phyloP scores from a whole-genome alignment of 2,329 filamentous ascomycete genomes.

The Neofusicoccum ribis region DNA sequence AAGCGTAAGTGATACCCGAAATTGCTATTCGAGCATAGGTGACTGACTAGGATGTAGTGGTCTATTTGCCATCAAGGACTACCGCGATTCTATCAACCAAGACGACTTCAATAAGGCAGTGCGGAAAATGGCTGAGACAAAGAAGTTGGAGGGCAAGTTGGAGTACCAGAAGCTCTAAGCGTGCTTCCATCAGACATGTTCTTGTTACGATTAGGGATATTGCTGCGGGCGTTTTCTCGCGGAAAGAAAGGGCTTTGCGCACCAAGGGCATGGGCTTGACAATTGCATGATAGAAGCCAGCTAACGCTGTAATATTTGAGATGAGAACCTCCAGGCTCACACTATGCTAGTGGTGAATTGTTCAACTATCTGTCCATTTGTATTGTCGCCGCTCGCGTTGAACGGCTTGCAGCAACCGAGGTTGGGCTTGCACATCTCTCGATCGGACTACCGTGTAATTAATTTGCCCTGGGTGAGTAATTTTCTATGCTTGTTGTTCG shows the following conservation, averaged over 20 bases:
- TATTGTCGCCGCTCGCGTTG: too few species aligned
- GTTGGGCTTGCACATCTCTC: not conserved
- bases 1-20: constrained; percentile 75
- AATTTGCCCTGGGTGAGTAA: too few species aligned
- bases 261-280: constrained; percentile 7
- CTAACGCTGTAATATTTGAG: constrained; percentile 8
- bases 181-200: not conserved
- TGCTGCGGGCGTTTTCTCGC: constrained; percentile 8
- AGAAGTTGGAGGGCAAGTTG: constrained; percentile 98
- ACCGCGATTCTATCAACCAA: constrained; percentile 92
- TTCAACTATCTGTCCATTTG: not conserved
- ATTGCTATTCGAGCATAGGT: not conserved
- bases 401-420: too few species aligned
- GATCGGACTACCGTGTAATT: too few species aligned
- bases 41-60: constrained; percentile 59
- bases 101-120: constrained; percentile 99
- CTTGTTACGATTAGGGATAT: constrained; percentile 4
- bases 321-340: not conserved
- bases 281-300: constrained; percentile 18
- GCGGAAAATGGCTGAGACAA: constrained; percentile 92
- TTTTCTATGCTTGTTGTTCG: too few species aligned
- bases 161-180: constrained; percentile 93
- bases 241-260: not conserved
- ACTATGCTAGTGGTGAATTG: not conserved
- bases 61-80: constrained; percentile 97